Percentiles rank a stretch among this genome's conserved stretches.
These are phyloP conservation scores for Tuber brumale DNA, from an alignment of 495 filamentous ascomycete genomes.

Conservation along the genomic window DNA sequence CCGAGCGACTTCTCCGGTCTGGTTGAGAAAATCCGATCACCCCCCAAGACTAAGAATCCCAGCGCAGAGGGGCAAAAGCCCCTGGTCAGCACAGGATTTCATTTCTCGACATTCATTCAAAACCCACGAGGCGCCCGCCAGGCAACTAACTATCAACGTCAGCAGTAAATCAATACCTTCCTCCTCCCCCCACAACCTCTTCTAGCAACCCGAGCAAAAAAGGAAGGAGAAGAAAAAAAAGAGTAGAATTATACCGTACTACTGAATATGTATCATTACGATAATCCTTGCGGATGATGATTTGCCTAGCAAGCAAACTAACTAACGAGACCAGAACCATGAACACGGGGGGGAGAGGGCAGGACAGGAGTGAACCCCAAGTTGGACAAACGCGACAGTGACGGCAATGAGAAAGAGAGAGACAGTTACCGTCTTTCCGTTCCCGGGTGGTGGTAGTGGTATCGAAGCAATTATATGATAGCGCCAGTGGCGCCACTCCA, in stretches of 20 bases:
- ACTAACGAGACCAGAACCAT: too few species aligned
- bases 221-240: background rate
- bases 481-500: too few species aligned
- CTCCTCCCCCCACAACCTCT: background rate
- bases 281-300: background rate
- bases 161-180: background rate
- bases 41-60: background rate
- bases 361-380: too few species aligned
- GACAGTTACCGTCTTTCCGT: too few species aligned
- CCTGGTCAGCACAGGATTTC: background rate
- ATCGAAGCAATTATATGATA: too few species aligned
- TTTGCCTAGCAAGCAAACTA: too few species aligned
- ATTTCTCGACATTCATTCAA: background rate
- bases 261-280: background rate
- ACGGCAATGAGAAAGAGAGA: too few species aligned
- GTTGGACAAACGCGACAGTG: too few species aligned
- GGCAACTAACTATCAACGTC: background rate
- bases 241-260: background rate
- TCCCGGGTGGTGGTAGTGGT: too few species aligned
- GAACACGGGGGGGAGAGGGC: too few species aligned
- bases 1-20: background rate
- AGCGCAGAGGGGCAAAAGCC: background rate
- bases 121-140: background rate
- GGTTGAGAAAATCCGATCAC: background rate
- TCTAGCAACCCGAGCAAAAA: background rate